Percentiles rank a stretch among this genome's conserved stretches.
These are phyloP conservation scores for Mycena metata DNA, from an alignment of 768 basidiomycete genomes.

Conservation along the genomic window DNA sequence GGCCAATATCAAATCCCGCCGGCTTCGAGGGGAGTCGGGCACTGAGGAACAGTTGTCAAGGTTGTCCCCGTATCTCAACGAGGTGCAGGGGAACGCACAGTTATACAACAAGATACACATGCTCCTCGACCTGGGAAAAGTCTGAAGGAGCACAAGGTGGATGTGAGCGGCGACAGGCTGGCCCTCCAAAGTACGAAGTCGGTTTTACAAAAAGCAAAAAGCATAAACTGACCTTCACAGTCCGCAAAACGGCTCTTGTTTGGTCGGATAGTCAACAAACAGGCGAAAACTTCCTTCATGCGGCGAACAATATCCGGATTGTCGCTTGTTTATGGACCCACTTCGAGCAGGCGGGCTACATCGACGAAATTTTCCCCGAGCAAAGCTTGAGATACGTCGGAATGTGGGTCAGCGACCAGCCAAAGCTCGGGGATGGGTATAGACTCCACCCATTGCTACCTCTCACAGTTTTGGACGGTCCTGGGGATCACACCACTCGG, in stretches of 20 bases:
- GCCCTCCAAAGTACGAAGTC: too few species aligned
- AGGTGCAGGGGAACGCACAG: not conserved
- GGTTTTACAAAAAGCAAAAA: too few species aligned
- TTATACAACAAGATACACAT: conserved; percentile 18
- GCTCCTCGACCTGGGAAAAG: conserved; percentile 19
- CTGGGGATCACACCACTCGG: not conserved
- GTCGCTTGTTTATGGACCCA: not conserved
- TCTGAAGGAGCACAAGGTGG: conserved; percentile 2
- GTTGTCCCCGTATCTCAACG: not conserved
- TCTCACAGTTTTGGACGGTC: conserved; percentile 15
- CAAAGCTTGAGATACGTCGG: conserved; percentile 19
- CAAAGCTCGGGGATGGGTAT: not conserved
- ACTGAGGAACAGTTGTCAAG: not conserved
- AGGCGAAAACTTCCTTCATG: conserved; percentile 12
- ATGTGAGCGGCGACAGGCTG: not conserved
- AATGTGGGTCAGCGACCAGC: conserved; percentile 20
- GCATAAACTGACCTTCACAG: not conserved
- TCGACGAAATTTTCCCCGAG: conserved; percentile 1
- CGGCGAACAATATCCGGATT: conserved; percentile 21
- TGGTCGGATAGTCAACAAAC: too few species aligned
- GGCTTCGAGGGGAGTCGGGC: conserved; percentile 11
- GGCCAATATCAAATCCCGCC: conserved; percentile 23
- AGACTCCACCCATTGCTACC: conserved; percentile 19
- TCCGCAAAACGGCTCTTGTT: too few species aligned
- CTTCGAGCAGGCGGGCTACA: conserved; percentile 6